phyloP scores from a whole-genome alignment of 371 early-diverging fungal genomes.

The Gilbertella persicaria region DNA sequence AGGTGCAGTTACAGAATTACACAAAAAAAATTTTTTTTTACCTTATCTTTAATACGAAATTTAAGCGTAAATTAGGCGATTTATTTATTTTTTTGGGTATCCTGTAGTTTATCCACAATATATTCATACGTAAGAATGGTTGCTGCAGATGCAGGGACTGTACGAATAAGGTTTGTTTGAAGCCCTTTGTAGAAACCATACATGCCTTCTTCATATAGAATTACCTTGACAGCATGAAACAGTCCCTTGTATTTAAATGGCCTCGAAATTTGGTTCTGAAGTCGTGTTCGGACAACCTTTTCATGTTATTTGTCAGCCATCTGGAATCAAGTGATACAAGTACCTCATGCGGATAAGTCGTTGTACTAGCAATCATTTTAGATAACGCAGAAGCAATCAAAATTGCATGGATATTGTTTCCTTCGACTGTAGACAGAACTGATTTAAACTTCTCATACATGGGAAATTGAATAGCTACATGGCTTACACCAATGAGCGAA shows the following conservation, averaged over 20 bases:
- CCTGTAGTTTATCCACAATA: conserved; percentile 37
- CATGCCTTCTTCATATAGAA: conserved; percentile 76
- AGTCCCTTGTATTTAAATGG: conserved; percentile 81
- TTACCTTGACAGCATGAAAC: conserved; percentile 69
- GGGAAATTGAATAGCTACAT: conserved; percentile 95
- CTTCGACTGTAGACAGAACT: no score
- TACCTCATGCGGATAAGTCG: conserved; percentile 83
- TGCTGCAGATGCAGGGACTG: conserved; percentile 87
- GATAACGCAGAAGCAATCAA: conserved; percentile 80
- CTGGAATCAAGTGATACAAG: conserved; percentile 75
- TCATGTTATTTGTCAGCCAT: conserved; percentile 34
- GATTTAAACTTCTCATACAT: no score
- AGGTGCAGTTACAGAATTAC: no score
- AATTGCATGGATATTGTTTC: conserved; percentile 51
- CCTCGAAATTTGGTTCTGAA: conserved; percentile 80
- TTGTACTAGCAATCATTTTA: conserved; percentile 86
- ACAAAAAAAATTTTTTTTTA: no score
- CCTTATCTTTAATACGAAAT: no score
- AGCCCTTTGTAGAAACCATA: conserved; percentile 89
- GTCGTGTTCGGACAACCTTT: conserved; percentile 75
- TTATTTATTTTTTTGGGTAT: conserved; percentile 22
- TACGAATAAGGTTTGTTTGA: conserved; percentile 83
- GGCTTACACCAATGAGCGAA: conserved; percentile 87
- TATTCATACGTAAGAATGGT: conserved; percentile 87
- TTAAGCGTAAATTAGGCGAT: no score